Conservation (phyloP, 345 rosid species). For the Corymbia maculata region DNA sequence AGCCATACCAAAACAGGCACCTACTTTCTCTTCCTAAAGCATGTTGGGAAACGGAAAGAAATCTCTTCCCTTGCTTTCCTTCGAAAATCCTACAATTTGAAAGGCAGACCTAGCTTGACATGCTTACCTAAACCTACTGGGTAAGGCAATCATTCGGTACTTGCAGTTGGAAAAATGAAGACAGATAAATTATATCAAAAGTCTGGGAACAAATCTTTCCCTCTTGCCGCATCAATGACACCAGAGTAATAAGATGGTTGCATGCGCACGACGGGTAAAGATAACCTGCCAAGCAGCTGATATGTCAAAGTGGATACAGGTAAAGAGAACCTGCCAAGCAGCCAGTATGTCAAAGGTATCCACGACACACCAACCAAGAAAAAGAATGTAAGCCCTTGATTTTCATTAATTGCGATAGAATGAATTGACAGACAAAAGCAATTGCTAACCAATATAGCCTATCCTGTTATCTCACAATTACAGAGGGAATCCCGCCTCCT, state of each 20-base stretch:
- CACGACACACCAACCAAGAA: neutral
- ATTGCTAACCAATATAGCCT: neutral
- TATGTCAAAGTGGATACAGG: neutral
- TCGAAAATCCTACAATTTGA: neutral
- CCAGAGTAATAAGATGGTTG: neutral
- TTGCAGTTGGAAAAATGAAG: neutral
- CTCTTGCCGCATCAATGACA: neutral
- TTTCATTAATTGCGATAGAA: neutral
- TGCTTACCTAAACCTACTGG: neutral
- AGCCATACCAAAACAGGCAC: neutral
- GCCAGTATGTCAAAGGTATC: neutral
- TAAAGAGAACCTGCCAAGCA: neutral
- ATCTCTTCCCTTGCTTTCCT: neutral
- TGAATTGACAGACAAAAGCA: neutral
- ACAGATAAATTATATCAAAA: neutral
- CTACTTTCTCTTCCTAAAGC: neutral
- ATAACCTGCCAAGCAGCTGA: neutral
- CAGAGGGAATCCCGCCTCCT: conserved; percentile 21
- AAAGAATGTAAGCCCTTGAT: neutral
- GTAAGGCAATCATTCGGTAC: neutral
- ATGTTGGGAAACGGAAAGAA: neutral
- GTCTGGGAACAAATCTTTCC: neutral
- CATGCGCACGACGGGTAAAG: neutral
- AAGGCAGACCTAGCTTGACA: neutral
- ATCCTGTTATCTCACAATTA: conserved; percentile 25